Evolutionary conservation across 2,329 filamentous ascomycete species (phyloP).

Genomic region (Myotisia sp.): DNA sequence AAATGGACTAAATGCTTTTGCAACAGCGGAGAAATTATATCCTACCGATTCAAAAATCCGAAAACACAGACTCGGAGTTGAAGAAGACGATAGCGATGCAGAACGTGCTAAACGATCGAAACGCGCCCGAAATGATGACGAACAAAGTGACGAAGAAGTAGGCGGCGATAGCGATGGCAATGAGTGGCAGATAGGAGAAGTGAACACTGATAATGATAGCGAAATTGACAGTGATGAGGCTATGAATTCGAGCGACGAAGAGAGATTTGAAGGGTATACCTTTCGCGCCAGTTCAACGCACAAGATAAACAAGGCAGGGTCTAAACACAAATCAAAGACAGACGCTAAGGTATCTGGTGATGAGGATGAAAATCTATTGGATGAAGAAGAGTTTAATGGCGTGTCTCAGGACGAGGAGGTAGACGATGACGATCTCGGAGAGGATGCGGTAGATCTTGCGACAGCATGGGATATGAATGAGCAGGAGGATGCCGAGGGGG

Average conservation of each 20-base stretch:
- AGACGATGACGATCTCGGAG: constrained; percentile 48
- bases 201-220: constrained; percentile 52
- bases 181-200: constrained; percentile 64
- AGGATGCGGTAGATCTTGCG: constrained; percentile 49
- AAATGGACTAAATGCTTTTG: constrained; percentile 46
- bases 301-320: constrained; percentile 22
- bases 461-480: constrained; percentile 46
- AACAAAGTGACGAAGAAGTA: constrained; percentile 47
- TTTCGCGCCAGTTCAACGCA: constrained; percentile 46
- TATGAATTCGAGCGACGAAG: constrained; percentile 77
- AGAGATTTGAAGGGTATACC: constrained; percentile 63
- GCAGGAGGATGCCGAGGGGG: constrained; percentile 31
- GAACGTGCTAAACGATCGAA: constrained; percentile 22
- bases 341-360: constrained; percentile 14
- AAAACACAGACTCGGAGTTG: constrained; percentile 44
- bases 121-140: constrained; percentile 33
- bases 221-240: constrained; percentile 66
- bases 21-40: constrained; percentile 47
- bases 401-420: constrained; percentile 28
- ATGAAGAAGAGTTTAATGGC: constrained; percentile 32
- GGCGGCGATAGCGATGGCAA: constrained; percentile 78
- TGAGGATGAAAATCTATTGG: constrained; percentile 35
- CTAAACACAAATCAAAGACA: constrained; percentile 14
- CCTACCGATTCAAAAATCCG: constrained; percentile 41
- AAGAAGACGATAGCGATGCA: constrained; percentile 31